Percentiles rank a stretch among this genome's conserved stretches.
These are phyloP conservation scores for Crithidia fasciculata DNA, from an alignment of 208 protist species.

Conservation along the genomic window DNA sequence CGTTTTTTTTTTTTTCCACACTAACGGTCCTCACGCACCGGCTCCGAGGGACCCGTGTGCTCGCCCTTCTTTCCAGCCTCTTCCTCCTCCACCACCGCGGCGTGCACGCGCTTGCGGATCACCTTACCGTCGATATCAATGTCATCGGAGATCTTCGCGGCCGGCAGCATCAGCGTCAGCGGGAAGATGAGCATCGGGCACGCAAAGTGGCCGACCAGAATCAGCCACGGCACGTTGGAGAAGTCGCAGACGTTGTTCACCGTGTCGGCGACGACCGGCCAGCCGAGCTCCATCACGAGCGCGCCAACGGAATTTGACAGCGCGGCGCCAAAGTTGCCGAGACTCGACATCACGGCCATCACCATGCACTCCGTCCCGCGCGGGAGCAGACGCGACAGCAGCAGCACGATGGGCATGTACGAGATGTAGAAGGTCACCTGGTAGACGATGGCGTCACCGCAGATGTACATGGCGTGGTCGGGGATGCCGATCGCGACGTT, in stretches of 20 bases:
- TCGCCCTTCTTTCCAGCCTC: not conserved
- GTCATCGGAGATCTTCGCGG: conserved; percentile 45
- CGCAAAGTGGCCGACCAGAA: conserved; percentile 63
- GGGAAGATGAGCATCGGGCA: conserved; percentile 59
- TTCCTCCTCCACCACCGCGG: conserved; percentile 1
- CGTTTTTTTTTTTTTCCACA: not conserved
- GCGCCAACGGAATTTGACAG: conserved; percentile 54
- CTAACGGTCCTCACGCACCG: conserved; percentile 3
- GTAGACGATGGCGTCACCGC: conserved; percentile 68
- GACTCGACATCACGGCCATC: conserved; percentile 70
- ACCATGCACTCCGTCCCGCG: conserved; percentile 74
- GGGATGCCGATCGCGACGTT: conserved; percentile 61
- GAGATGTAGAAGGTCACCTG: conserved; percentile 34
- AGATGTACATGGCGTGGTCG: conserved; percentile 72
- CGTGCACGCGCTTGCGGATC: conserved; percentile 19
- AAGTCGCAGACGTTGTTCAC: conserved; percentile 62
- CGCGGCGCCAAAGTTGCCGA: conserved; percentile 64
- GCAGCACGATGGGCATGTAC: conserved; percentile 16
- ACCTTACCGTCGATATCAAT: conserved; percentile 35
- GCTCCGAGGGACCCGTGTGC: not conserved
- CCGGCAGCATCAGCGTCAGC: conserved; percentile 60
- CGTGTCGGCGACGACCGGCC: conserved; percentile 42
- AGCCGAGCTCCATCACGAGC: conserved; percentile 52
- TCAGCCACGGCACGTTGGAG: conserved; percentile 54
- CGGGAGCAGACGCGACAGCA: conserved; percentile 39